These are phyloP conservation scores for Kwoniella heveanensis DNA, from an alignment of 768 basidiomycete genomes.

Conservation along the genomic window DNA sequence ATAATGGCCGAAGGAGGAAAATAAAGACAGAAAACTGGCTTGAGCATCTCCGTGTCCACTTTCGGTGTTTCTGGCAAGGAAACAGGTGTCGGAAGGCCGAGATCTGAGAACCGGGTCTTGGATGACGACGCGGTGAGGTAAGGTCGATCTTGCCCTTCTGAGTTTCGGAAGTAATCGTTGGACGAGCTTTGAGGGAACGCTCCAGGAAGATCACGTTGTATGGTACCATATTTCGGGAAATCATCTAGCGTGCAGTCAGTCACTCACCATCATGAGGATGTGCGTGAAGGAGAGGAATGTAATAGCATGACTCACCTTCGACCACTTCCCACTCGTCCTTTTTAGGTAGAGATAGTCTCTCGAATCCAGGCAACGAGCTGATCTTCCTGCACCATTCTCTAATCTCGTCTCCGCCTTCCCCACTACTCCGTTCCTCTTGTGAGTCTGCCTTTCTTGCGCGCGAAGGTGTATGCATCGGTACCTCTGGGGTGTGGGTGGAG, in stretches of 20 bases:
- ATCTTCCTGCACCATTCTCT: slow-evolving; percentile 17
- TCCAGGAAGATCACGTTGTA: slow-evolving; percentile 35
- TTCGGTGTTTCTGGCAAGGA: slow-evolving; percentile 2
- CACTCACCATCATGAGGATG: background rate
- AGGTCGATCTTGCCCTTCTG: background rate
- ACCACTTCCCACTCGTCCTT: slow-evolving; percentile 44
- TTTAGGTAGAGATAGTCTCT: slow-evolving; percentile 2
- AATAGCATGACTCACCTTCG: slow-evolving; percentile 29
- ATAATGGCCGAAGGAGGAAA: slow-evolving; percentile 4
- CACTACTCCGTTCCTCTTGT: background rate
- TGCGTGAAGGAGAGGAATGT: background rate
- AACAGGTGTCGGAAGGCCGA: slow-evolving; percentile 18
- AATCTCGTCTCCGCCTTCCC: background rate
- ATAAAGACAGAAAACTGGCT: slow-evolving; percentile 35
- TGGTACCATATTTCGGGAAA: slow-evolving; percentile 3
- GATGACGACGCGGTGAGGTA: slow-evolving; percentile 12
- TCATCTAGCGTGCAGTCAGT: slow-evolving; percentile 19
- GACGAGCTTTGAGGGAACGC: slow-evolving; percentile 41
- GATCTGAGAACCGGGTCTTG: slow-evolving; percentile 14
- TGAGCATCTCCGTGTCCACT: slow-evolving; percentile 21
- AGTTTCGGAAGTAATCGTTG: slow-evolving; percentile 5
- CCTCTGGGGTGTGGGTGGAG: background rate
- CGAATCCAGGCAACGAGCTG: slow-evolving; percentile 12
- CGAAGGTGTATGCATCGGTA: background rate
- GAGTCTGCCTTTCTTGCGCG: background rate